Evolutionary conservation across 768 basidiomycete species (phyloP).

Genomic region (Pleurotus eryngii): DNA sequence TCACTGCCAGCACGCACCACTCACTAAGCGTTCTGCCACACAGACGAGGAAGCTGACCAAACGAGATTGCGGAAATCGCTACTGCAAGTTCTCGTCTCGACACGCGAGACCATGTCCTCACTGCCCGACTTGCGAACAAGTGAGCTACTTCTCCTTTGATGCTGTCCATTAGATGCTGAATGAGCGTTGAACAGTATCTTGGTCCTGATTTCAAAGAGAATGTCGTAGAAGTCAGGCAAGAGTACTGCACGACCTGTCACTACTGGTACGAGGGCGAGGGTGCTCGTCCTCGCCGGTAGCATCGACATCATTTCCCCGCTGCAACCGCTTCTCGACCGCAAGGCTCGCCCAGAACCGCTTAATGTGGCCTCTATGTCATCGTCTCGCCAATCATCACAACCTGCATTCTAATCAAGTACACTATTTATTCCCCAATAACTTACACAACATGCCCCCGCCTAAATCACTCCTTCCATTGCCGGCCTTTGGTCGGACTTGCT

Average conservation of each 20-base stretch:
- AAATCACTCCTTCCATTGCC: neutral
- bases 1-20: conserved; percentile 10
- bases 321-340: conserved; percentile 1
- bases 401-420: too few relatives aligned
- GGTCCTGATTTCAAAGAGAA: conserved; percentile 70
- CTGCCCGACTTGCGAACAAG: conserved; percentile 43
- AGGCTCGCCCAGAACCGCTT: neutral
- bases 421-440: neutral
- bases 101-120: conserved; percentile 33
- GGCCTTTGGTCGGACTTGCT: neutral
- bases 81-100: conserved; percentile 32
- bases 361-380: neutral
- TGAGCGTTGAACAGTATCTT: conserved; percentile 47
- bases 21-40: conserved; percentile 8
- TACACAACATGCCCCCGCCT: neutral
- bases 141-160: conserved; percentile 20
- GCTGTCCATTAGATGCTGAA: conserved; percentile 8
- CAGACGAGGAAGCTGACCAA: conserved; percentile 51
- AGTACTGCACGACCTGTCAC: conserved; percentile 56
- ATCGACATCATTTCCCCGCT: conserved; percentile 3
- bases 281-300: conserved; percentile 34
- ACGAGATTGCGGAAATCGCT: conserved; percentile 50
- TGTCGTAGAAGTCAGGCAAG: conserved; percentile 45
- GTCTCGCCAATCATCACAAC: too few relatives aligned
- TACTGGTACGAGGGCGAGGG: conserved; percentile 55